Evolutionary conservation across 1,139 yeast genomes (phyloP).

Genomic region (Pichia sp.): DNA sequence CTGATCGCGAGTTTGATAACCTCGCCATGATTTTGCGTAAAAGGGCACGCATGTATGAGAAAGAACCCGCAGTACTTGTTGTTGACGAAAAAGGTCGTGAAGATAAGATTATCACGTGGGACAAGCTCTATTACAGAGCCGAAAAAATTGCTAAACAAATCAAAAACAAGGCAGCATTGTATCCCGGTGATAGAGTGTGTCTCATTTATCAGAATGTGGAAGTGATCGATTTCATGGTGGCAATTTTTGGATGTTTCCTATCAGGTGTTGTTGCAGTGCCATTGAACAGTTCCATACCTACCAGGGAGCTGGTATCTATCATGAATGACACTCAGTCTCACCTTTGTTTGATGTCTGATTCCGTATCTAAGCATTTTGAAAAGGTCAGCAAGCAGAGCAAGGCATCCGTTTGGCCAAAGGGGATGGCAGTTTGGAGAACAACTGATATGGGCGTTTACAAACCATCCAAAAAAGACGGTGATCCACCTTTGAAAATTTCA

Average conservation of each 20-base stretch:
- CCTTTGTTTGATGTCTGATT: constrained; percentile 73
- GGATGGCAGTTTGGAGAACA: constrained; percentile 72
- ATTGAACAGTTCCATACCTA: constrained; percentile 59
- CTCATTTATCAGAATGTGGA: constrained; percentile 80
- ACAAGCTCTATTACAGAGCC: constrained; percentile 72
- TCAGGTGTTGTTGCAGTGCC: constrained; percentile 97
- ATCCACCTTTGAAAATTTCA: constrained; percentile 61
- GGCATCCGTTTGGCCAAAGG: constrained; percentile 41
- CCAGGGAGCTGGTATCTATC: constrained; percentile 64
- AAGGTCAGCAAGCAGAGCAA: constrained; percentile 35
- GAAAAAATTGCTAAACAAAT: constrained; percentile 88
- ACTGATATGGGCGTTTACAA: constrained; percentile 76
- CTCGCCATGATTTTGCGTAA: constrained; percentile 66
- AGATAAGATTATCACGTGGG: constrained; percentile 75
- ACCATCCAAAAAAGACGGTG: constrained; percentile 50
- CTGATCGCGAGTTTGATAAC: constrained; percentile 39
- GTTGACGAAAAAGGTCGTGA: constrained; percentile 82
- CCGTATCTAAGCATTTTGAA: constrained; percentile 65
- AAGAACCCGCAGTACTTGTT: constrained; percentile 64
- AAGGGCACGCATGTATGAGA: constrained; percentile 58
- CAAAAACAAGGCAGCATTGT: constrained; percentile 60
- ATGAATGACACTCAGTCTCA: constrained; percentile 71
- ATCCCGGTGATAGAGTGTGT: constrained; percentile 77
- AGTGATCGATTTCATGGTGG: constrained; percentile 76
- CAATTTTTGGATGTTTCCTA: constrained; percentile 84